Evolutionary conservation across 2,329 filamentous ascomycete species (phyloP).

Genomic region (Lecanicillium sp.): DNA sequence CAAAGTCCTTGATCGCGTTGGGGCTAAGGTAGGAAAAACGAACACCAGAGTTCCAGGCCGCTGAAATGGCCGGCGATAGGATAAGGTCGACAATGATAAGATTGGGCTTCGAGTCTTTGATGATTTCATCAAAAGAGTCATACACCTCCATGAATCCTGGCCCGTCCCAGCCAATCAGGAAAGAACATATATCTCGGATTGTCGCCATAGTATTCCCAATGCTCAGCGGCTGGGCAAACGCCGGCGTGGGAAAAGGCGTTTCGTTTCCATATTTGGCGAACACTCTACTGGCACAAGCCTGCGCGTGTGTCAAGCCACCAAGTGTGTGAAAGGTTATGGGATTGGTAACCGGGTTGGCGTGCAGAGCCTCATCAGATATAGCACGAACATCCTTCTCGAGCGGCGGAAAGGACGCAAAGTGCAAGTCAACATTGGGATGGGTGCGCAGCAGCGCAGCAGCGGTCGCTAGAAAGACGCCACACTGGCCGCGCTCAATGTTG

Average conservation of each 20-base stretch:
- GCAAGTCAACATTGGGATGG: slow-evolving; percentile 32
- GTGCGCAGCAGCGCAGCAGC: slow-evolving; percentile 31
- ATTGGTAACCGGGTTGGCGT: slow-evolving; percentile 2
- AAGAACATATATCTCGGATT: slow-evolving; percentile 26
- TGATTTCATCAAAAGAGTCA: slow-evolving; percentile 30
- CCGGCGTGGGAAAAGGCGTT: slow-evolving; percentile 6
- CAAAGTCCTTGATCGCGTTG: slow-evolving; percentile 38
- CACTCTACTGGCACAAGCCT: slow-evolving; percentile 13
- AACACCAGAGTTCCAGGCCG: slow-evolving; percentile 29
- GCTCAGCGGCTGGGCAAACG: slow-evolving; percentile 14
- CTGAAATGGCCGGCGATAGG: slow-evolving; percentile 38
- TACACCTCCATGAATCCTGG: slow-evolving; percentile 36
- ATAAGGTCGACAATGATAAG: slow-evolving; percentile 38
- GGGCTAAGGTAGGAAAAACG: slow-evolving; percentile 36
- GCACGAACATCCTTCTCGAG: slow-evolving; percentile 21
- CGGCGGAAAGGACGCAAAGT: slow-evolving; percentile 37
- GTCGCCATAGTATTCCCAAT: slow-evolving; percentile 23
- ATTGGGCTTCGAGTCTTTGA: slow-evolving; percentile 31
- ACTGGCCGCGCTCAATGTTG: slow-evolving; percentile 40
- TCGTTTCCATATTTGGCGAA: neutral
- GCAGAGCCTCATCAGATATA: slow-evolving; percentile 13
- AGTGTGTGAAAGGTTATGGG: slow-evolving; percentile 26
- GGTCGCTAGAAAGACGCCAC: slow-evolving; percentile 40
- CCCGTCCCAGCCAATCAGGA: slow-evolving; percentile 19
- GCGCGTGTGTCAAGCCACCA: slow-evolving; percentile 16